Percentiles rank a stretch among this genome's conserved stretches.
Evolutionary conservation across 164 flowering plant species (phyloP).

Genomic region (Hamamelis virginiana): DNA sequence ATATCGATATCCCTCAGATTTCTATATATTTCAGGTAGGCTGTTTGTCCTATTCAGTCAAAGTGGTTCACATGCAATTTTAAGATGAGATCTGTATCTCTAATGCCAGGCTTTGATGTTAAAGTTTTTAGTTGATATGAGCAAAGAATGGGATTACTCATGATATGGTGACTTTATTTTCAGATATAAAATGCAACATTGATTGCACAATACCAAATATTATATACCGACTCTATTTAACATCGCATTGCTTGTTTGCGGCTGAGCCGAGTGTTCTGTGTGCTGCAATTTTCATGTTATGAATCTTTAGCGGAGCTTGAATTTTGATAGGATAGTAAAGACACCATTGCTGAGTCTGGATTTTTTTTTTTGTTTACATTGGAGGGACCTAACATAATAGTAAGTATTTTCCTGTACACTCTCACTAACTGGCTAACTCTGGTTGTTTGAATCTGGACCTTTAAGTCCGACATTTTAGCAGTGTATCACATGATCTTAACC

Average conservation of each 20-base stretch:
- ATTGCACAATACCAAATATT: neutral
- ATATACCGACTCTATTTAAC: neutral
- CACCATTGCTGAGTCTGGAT: no score
- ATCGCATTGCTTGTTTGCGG: neutral
- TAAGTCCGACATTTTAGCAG: no score
- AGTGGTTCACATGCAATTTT: neutral
- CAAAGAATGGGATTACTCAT: neutral
- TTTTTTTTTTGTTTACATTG: no score
- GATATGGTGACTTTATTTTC: neutral
- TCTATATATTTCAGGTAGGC: constrained; percentile 67
- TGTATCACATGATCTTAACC: no score
- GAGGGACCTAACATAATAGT: no score
- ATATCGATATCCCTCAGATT: constrained; percentile 74
- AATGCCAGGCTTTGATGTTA: neutral
- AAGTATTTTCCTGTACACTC: no score
- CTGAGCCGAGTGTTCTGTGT: neutral
- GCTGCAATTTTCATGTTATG: neutral
- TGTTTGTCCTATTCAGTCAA: neutral
- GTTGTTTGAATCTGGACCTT: no score
- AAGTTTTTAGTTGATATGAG: neutral
- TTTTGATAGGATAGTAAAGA: neutral
- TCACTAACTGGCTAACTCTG: no score
- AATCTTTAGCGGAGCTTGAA: neutral
- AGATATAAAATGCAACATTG: neutral
- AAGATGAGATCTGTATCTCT: neutral